Evolutionary conservation across 768 basidiomycete genomes (phyloP).

Genomic region (Lactarius tabidus): DNA sequence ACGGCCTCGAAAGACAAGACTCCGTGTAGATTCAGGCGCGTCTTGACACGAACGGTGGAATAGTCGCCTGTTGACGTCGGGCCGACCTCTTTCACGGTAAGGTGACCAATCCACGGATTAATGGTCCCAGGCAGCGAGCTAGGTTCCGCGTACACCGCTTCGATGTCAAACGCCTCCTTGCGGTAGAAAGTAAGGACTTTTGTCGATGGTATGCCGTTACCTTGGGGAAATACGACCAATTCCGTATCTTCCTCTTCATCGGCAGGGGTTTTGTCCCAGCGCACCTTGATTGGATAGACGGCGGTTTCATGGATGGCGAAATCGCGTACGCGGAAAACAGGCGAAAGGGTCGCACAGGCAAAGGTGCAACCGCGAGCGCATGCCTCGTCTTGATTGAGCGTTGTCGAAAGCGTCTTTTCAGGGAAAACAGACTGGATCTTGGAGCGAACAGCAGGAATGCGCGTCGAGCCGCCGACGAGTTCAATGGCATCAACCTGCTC

Average conservation of each 20-base stretch:
- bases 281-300: constrained; percentile 85
- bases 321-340: constrained; percentile 96
- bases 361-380: constrained; percentile 95
- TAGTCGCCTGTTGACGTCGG: constrained; percentile 65
- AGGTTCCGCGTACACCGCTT: constrained; percentile 79
- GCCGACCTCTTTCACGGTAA: constrained; percentile 80
- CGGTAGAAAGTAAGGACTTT: constrained; percentile 96
- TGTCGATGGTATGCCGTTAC: constrained; percentile 86
- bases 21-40: constrained; percentile 81
- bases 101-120: constrained; percentile 81
- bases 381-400: constrained; percentile 98
- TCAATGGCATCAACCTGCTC: constrained; percentile 90
- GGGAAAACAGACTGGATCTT: constrained; percentile 81
- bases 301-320: constrained; percentile 87
- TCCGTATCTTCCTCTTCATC: constrained; percentile 90
- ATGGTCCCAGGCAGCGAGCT: constrained; percentile 65
- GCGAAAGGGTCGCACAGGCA: constrained; percentile 94
- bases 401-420: constrained; percentile 81
- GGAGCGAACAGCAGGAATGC: constrained; percentile 86
- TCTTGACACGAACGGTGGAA: constrained; percentile 86
- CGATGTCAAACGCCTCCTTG: constrained; percentile 81
- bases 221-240: constrained; percentile 82
- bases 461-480: constrained; percentile 90
- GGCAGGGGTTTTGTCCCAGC: constrained; percentile 70
- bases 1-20: constrained; percentile 82